phyloP scores from a whole-genome alignment of 2,329 filamentous ascomycete species.

The Lojkania enalia region DNA sequence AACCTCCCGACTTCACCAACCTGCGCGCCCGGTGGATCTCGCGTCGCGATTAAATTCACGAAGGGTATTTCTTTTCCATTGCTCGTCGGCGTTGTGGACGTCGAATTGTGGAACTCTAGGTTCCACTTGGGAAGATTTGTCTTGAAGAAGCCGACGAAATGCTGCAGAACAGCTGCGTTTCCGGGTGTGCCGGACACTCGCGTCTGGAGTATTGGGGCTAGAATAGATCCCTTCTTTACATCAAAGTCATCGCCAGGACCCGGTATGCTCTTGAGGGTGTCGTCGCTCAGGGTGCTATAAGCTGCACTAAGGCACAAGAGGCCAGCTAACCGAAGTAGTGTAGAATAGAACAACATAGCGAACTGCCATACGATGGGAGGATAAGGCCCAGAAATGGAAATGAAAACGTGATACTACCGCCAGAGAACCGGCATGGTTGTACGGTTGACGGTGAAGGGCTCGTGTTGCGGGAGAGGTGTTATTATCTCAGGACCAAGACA shows the following conservation, averaged over 20 bases:
- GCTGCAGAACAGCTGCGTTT: slow-evolving; percentile 72
- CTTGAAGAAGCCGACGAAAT: slow-evolving; percentile 84
- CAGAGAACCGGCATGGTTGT: slow-evolving; percentile 15
- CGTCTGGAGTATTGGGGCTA: slow-evolving; percentile 84
- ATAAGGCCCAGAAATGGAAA: neutral
- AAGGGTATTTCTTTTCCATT: slow-evolving; percentile 77
- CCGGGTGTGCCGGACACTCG: slow-evolving; percentile 86
- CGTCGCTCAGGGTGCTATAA: slow-evolving; percentile 71
- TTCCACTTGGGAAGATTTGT: slow-evolving; percentile 78
- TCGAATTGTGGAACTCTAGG: slow-evolving; percentile 84
- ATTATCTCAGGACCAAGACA: slow-evolving; percentile 13
- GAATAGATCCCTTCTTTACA: slow-evolving; percentile 73
- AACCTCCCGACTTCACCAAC: slow-evolving; percentile 78
- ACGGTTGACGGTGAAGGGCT: neutral
- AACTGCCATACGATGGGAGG: slow-evolving; percentile 5
- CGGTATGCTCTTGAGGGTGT: slow-evolving; percentile 71
- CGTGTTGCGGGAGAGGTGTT: slow-evolving; percentile 6
- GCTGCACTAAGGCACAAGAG: slow-evolving; percentile 43
- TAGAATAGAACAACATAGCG: slow-evolving; percentile 24
- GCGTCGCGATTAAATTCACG: slow-evolving; percentile 82
- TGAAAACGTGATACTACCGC: slow-evolving; percentile 4
- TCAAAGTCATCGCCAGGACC: slow-evolving; percentile 75
- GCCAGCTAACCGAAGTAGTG: slow-evolving; percentile 28
- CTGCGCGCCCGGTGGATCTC: slow-evolving; percentile 81
- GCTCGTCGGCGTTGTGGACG: slow-evolving; percentile 77